Evolutionary conservation across 257 asterid genomes (phyloP).

Genomic region (Petrea volubilis): DNA sequence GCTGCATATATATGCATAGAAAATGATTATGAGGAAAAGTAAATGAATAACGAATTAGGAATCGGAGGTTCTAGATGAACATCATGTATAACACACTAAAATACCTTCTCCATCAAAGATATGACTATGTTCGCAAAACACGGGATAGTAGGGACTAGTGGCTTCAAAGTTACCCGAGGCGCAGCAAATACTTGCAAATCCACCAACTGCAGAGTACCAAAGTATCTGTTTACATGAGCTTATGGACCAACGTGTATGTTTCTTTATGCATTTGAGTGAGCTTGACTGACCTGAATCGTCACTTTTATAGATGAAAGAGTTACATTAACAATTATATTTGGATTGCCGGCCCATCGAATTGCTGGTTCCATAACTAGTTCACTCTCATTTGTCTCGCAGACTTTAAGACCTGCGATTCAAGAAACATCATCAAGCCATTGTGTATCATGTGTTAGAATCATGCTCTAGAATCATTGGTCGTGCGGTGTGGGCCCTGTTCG

Average conservation of each 20-base stretch:
- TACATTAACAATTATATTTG: slow-evolving; percentile 52
- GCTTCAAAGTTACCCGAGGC: slow-evolving; percentile 73
- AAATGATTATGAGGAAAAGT: neutral
- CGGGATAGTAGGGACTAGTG: slow-evolving; percentile 73
- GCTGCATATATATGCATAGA: slow-evolving; percentile 43
- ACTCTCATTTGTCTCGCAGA: slow-evolving; percentile 78
- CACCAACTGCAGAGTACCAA: slow-evolving; percentile 54
- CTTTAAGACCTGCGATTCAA: slow-evolving; percentile 74
- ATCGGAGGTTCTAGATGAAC: neutral
- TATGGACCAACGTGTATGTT: neutral
- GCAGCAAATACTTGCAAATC: slow-evolving; percentile 71
- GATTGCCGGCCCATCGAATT: slow-evolving; percentile 88
- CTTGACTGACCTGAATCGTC: slow-evolving; percentile 58
- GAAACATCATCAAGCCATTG: slow-evolving; percentile 5
- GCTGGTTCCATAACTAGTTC: slow-evolving; percentile 87
- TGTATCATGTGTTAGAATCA: neutral
- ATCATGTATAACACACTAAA: slow-evolving; percentile 1
- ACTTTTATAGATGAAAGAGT: slow-evolving; percentile 51
- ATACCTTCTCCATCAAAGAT: slow-evolving; percentile 77
- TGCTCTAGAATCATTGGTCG: too few species aligned
- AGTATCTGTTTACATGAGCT: slow-evolving; percentile 12
- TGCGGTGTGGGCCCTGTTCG: too few species aligned
- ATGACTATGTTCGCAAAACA: slow-evolving; percentile 68
- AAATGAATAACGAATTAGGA: neutral
- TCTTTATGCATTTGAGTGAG: slow-evolving; percentile 6